These are phyloP conservation scores for Spizellomyces sp. DNA, from an alignment of 192 early-diverging fungal genomes.

Conservation along the genomic window DNA sequence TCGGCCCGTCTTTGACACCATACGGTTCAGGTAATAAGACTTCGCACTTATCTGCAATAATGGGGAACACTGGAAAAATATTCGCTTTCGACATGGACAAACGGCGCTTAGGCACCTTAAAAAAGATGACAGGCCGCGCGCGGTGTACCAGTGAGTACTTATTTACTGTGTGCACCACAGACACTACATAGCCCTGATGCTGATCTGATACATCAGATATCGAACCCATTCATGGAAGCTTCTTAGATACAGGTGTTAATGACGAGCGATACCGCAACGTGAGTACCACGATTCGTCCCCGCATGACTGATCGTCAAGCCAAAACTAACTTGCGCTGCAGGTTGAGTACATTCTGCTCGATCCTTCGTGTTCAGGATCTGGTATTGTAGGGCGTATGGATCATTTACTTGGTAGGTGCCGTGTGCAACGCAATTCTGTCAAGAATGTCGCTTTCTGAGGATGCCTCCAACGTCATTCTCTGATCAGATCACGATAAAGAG, in stretches of 20 bases:
- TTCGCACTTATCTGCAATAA: conserved; percentile 85
- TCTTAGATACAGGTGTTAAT: conserved; percentile 78
- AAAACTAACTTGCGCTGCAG: not conserved
- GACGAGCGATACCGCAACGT: conserved; percentile 45
- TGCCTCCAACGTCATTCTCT: too few species aligned
- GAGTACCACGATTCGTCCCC: too few species aligned
- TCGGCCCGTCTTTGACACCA: too few species aligned
- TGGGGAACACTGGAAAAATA: conserved; percentile 84
- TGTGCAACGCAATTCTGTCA: too few species aligned
- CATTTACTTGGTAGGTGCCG: conserved; percentile 66
- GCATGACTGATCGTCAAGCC: conserved; percentile 27
- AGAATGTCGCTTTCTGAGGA: too few species aligned
- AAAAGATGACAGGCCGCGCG: conserved; percentile 72
- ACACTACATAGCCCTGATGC: too few species aligned
- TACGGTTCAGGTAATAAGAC: conserved; percentile 77
- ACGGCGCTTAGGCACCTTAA: conserved; percentile 71
- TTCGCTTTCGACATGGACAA: conserved; percentile 90
- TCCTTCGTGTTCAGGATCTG: conserved; percentile 95
- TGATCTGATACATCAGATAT: conserved; percentile 54
- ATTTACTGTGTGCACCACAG: not conserved
- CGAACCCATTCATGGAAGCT: conserved; percentile 65
- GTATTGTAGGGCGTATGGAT: conserved; percentile 89
- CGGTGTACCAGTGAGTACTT: conserved; percentile 70
- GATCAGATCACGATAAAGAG: not conserved
- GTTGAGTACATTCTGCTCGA: conserved; percentile 85